Evolutionary conservation across 2,329 filamentous ascomycete genomes (phyloP), one percentile per base, ranked within the genome.

Genomic region (Claviceps digitariae): DNA sequence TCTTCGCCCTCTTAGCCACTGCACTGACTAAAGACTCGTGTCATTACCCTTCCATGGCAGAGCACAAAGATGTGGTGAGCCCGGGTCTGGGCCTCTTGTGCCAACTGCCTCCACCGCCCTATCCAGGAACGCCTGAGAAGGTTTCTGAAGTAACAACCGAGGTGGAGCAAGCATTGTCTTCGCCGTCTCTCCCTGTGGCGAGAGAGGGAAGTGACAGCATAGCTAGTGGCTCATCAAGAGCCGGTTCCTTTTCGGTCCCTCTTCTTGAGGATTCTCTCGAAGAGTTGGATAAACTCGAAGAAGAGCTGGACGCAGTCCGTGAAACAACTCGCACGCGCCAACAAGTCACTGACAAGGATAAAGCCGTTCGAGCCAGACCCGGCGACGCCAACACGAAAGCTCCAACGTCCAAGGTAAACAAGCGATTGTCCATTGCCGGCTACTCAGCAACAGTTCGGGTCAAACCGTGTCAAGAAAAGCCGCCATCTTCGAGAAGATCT

Each of bases 181-280:
- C 67, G 3, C 66, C 68, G 12, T 62, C 63, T 23, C 59, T 66
- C 38, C 64, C 66, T 7, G 57, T 61, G 20, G 56, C 62, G 53
- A 62, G 66, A 53, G 61, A 68, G 47, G 58, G 60, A 55, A 59
- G 64, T 54, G 58, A 64, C 49, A 70, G 64, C 48, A 68, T 70
- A 56, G 61, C 67, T 10, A 64, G 67, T 13, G 58, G 56, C n/a
- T 65, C 64, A 20, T 66, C 66, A 25, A 58, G 59, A 29, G 52
- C 61, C 6, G 65, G 61, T 0, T 68, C 65, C 6, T 64, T 60
- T 56, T 69, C 59, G 1, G 66, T 70, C 13, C 67, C 74, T 27
- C 75, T 78, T 20, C 83, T 84, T 50, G 81, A 84, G 61, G 81
- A 83, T 61, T 83, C 80, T 1, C 67, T 84, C 9, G 80, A 82